phyloP scores from a whole-genome alignment of 2,329 filamentous ascomycete genomes.

The Ophiosphaerella narmari region DNA sequence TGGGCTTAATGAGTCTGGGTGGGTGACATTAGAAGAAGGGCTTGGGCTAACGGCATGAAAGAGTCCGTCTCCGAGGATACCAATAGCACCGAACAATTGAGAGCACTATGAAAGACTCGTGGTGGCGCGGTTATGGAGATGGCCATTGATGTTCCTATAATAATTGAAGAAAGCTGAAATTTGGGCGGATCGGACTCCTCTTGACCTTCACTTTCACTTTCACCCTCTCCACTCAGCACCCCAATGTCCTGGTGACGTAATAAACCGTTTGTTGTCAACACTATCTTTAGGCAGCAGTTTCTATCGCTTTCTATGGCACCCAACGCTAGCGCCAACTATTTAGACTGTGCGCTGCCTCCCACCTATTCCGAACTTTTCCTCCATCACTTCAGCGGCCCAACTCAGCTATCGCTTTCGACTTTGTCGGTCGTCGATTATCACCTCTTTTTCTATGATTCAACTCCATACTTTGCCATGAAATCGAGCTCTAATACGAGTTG shows the following conservation, averaged over 20 bases:
- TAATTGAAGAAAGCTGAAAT: neutral
- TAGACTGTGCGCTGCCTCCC: too few species aligned
- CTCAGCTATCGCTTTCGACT: too few species aligned
- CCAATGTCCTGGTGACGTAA: neutral
- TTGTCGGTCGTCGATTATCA: neutral
- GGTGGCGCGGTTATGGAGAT: slow-evolving; percentile 25
- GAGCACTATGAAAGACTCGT: slow-evolving; percentile 16
- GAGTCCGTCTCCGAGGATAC: slow-evolving; percentile 21
- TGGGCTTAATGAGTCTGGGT: slow-evolving; percentile 17
- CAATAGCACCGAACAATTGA: slow-evolving; percentile 12
- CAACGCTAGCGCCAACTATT: too few species aligned
- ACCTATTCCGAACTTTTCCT: too few species aligned
- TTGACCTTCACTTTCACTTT: neutral
- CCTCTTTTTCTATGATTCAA: neutral
- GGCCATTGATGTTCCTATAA: slow-evolving; percentile 4
- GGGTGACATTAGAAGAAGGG: slow-evolving; percentile 12
- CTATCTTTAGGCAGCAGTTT: slow-evolving; percentile 8
- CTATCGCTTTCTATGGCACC: neutral
- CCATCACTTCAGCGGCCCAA: too few species aligned
- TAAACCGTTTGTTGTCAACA: neutral
- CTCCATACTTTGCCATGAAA: too few species aligned
- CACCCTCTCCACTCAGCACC: neutral
- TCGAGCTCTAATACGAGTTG: too few species aligned
- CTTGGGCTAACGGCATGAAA: slow-evolving; percentile 16
- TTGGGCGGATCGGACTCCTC: neutral